Conservation (phyloP, 2,329 filamentous ascomycete genomes). For the Beauveria scarabaeidicola region DNA sequence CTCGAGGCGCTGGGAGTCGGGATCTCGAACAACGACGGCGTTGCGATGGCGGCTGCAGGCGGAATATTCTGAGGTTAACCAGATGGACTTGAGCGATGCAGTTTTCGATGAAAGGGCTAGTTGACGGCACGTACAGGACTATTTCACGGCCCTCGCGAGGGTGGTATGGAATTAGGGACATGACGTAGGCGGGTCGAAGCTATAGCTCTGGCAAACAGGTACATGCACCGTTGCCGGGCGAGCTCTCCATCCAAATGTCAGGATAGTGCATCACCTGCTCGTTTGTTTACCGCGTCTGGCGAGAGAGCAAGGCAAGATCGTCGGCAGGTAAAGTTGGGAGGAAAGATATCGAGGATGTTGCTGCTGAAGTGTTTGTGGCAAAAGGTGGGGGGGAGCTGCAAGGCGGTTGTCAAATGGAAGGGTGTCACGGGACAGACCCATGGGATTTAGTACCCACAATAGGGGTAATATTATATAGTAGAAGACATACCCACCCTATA, state of each 20-base stretch:
- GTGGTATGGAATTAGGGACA: slow-evolving; percentile 71
- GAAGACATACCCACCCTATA: too few relatives aligned
- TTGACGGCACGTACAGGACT: slow-evolving; percentile 57
- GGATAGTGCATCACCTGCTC: not conserved
- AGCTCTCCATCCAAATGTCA: not conserved
- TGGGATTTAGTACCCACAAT: too few relatives aligned
- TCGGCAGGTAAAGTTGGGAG: not conserved
- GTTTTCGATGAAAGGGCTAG: not conserved
- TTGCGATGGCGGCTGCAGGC: slow-evolving; percentile 73
- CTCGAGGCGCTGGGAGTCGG: slow-evolving; percentile 72
- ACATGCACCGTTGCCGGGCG: not conserved
- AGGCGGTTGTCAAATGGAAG: too few relatives aligned
- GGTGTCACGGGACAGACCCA: too few relatives aligned
- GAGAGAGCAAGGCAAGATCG: not conserved
- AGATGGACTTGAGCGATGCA: not conserved
- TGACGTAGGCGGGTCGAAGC: slow-evolving; percentile 16
- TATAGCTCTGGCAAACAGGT: not conserved
- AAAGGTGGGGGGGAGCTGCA: slow-evolving; percentile 9
- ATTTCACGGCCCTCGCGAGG: slow-evolving; percentile 67
- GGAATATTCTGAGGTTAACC: not conserved
- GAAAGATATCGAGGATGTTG: not conserved
- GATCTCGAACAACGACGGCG: slow-evolving; percentile 86
- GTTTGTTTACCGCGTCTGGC: not conserved
- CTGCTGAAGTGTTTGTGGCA: not conserved
- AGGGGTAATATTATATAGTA: too few relatives aligned